These are phyloP conservation scores for Aspergillus uvarum DNA, from an alignment of 2,329 filamentous ascomycete genomes.

Conservation along the genomic window DNA sequence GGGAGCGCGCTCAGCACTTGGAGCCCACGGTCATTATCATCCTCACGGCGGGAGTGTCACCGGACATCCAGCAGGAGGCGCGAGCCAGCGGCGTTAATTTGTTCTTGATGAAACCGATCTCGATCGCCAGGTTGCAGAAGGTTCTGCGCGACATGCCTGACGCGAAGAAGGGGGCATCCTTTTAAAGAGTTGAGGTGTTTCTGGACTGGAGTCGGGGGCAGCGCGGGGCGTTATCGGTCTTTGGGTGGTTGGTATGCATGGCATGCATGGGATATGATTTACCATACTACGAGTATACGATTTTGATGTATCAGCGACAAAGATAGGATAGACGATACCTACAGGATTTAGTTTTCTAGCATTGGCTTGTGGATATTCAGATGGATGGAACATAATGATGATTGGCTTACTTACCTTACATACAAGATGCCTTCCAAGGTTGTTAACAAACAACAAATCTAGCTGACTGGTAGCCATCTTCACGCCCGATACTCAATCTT, in stretches of 20 bases:
- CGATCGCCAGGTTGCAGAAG: background rate
- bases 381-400: background rate
- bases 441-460: too few species aligned
- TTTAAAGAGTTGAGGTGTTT: background rate
- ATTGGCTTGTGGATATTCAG: background rate
- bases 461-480: background rate
- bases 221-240: background rate
- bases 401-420: too few species aligned
- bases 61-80: constrained; percentile 30
- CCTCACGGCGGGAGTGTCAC: constrained; percentile 31
- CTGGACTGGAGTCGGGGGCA: background rate
- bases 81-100: constrained; percentile 30
- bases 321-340: background rate
- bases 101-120: constrained; percentile 34
- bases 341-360: background rate
- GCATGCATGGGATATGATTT: background rate
- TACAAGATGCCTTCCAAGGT: too few species aligned
- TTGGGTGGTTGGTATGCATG: background rate
- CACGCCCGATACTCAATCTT: background rate
- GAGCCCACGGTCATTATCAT: constrained; percentile 25
- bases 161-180: background rate
- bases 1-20: constrained; percentile 19
- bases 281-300: background rate
- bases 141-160: background rate
- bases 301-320: background rate